These are phyloP conservation scores for Artemisia argyi DNA, from an alignment of 129 eudicot genomes.

Conservation along the genomic window DNA sequence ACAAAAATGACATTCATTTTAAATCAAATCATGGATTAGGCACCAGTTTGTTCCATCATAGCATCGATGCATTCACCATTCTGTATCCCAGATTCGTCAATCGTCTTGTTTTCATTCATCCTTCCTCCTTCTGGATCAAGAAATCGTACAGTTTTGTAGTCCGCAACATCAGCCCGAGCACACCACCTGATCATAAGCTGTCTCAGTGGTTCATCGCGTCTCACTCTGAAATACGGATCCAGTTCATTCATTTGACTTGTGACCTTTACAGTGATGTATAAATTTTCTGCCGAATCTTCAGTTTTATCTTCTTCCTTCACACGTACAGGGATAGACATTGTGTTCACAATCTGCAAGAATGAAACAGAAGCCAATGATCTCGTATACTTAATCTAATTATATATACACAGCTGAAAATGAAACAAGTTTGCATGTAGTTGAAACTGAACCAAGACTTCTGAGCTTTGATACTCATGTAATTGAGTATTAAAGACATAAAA, in stretches of 20 bases:
- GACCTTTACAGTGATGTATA: slow-evolving; percentile 12
- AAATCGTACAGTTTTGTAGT: slow-evolving; percentile 5
- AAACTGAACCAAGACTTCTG: no score
- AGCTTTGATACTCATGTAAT: no score
- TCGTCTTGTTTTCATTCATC: not conserved
- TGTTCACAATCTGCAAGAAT: no score
- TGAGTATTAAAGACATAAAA: no score
- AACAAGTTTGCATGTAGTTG: no score
- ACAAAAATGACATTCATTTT: no score
- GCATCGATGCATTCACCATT: slow-evolving; percentile 24
- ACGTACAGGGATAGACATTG: not conserved
- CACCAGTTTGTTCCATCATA: slow-evolving; percentile 12
- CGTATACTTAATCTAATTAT: no score
- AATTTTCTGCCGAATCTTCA: not conserved
- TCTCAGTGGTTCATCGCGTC: not conserved
- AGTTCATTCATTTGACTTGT: slow-evolving; percentile 22
- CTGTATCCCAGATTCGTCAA: not conserved
- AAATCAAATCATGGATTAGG: not conserved
- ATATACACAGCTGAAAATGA: no score
- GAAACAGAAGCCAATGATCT: no score
- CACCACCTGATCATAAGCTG: slow-evolving; percentile 17
- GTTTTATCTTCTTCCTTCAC: slow-evolving; percentile 21
- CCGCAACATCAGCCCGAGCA: not conserved
- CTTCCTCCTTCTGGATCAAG: not conserved
- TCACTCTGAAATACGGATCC: slow-evolving; percentile 15